phyloP scores from a whole-genome alignment of 441 rosid species.

The Raphanus hybrid region DNA sequence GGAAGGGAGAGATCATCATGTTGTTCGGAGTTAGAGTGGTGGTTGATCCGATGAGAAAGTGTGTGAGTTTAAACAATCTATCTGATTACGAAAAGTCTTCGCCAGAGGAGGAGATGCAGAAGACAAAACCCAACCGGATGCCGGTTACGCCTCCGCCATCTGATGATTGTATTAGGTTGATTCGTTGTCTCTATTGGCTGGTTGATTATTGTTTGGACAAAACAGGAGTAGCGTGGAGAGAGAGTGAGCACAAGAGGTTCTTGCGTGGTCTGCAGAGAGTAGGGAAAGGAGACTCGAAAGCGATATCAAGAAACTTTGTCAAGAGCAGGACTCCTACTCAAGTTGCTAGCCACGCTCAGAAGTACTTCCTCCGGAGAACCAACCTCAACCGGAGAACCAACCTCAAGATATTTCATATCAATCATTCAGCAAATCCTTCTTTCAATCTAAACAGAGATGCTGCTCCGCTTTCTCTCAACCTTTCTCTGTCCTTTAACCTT shows the following conservation, averaged over 20 bases:
- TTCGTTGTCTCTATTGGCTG: neutral
- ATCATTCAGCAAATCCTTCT: no score
- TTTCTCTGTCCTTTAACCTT: conserved; percentile 50
- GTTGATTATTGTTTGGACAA: neutral
- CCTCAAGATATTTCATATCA: no score
- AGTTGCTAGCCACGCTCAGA: conserved; percentile 98
- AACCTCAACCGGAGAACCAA: conserved; percentile 58
- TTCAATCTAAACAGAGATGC: neutral
- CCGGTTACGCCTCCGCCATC: conserved; percentile 82
- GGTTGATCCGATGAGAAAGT: conserved; percentile 89
- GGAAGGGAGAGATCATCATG: conserved; percentile 66
- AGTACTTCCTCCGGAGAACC: conserved; percentile 75
- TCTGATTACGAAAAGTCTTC: conserved; percentile 75
- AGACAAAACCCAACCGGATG: conserved; percentile 42
- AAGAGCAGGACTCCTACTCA: conserved; percentile 89
- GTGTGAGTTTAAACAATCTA: conserved; percentile 86
- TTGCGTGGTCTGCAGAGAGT: conserved; percentile 77
- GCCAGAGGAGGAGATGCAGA: conserved; percentile 30
- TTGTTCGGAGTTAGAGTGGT: conserved; percentile 88
- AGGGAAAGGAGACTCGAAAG: conserved; percentile 93
- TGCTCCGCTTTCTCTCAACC: conserved; percentile 56
- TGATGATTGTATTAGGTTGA: no score
- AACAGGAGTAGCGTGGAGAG: conserved; percentile 92
- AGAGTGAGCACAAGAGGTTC: conserved; percentile 86
- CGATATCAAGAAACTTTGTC: conserved; percentile 82